A percentile compares a stretch with the other conserved stretches of the same genome.
phyloP scores from a whole-genome alignment of 2,329 filamentous ascomycete genomes.

The Aspergillus phoenicis region DNA sequence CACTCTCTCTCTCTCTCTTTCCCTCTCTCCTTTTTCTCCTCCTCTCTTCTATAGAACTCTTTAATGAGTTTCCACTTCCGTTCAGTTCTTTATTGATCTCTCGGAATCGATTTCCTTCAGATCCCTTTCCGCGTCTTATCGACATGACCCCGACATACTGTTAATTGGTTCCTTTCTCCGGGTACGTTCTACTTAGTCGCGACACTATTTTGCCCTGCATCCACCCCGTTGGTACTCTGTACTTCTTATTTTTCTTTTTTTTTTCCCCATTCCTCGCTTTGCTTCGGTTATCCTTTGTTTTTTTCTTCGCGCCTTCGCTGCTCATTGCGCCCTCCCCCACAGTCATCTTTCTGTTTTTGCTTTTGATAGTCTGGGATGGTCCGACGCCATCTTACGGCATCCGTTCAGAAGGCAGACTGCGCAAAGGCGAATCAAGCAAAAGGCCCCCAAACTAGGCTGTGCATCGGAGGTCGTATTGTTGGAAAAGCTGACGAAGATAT shows the following conservation, averaged over 20 bases:
- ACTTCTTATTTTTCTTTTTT: conserved; percentile 8
- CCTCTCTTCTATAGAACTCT: not conserved
- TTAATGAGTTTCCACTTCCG: not conserved
- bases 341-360: not conserved
- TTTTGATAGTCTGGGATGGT: not conserved
- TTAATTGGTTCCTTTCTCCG: conserved; percentile 22
- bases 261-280: conserved; percentile 9
- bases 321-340: not conserved
- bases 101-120: not conserved
- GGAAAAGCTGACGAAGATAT: conserved; percentile 13
- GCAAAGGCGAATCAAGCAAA: conserved; percentile 5
- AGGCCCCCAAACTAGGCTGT: conserved; percentile 14
- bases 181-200: conserved; percentile 19
- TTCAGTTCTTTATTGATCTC: conserved; percentile 5
- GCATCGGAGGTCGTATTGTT: conserved; percentile 6
- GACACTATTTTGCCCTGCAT: conserved; percentile 15
- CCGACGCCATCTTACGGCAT: conserved; percentile 14
- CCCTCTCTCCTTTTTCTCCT: not conserved
- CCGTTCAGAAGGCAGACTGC: not conserved
- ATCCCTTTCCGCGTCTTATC: not conserved
- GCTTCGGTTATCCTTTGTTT: not conserved
- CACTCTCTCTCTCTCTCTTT: not conserved
- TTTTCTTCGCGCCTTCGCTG: not conserved
- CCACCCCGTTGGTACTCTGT: not conserved
- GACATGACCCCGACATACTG: conserved; percentile 16